phyloP scores from a whole-genome alignment of 768 basidiomycete species.

The Phylloporus sp. region DNA sequence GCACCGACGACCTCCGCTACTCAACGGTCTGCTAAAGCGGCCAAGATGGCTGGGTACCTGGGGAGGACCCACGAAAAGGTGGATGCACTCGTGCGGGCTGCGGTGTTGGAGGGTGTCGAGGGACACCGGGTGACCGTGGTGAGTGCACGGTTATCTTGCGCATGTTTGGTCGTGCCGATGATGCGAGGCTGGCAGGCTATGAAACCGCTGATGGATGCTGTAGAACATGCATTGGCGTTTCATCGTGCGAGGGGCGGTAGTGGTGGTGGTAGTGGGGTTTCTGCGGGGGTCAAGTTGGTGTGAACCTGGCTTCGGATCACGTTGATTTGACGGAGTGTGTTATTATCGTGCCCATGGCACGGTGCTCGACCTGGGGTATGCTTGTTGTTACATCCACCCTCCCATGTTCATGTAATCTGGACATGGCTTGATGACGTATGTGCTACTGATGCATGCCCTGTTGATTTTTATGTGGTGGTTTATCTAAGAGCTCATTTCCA shows the following conservation, averaged over 20 bases:
- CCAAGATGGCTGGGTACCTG: conserved; percentile 86
- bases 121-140: conserved; percentile 59
- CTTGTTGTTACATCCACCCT: too few species aligned
- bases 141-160: conserved; percentile 27
- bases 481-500: too few species aligned
- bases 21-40: conserved; percentile 72
- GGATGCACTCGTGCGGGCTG: conserved; percentile 62
- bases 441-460: too few species aligned
- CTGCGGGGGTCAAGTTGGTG: conserved; percentile 11
- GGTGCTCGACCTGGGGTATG: too few species aligned
- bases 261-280: conserved; percentile 7
- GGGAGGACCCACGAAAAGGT: conserved; percentile 78
- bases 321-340: too few species aligned
- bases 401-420: too few species aligned
- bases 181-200: too few species aligned
- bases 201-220: conserved; percentile 68
- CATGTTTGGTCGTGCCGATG: too few species aligned
- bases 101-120: conserved; percentile 59
- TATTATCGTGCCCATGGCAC: too few species aligned
- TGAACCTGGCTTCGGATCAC: conserved; percentile 6
- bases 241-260: conserved; percentile 37
- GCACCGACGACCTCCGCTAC: conserved; percentile 50
- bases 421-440: too few species aligned
- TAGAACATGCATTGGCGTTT: conserved; percentile 66
- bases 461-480: too few species aligned